Evolutionary conservation across 352 stramenopile species (phyloP).

Genomic region (Globisporangium cylindrosporum): DNA sequence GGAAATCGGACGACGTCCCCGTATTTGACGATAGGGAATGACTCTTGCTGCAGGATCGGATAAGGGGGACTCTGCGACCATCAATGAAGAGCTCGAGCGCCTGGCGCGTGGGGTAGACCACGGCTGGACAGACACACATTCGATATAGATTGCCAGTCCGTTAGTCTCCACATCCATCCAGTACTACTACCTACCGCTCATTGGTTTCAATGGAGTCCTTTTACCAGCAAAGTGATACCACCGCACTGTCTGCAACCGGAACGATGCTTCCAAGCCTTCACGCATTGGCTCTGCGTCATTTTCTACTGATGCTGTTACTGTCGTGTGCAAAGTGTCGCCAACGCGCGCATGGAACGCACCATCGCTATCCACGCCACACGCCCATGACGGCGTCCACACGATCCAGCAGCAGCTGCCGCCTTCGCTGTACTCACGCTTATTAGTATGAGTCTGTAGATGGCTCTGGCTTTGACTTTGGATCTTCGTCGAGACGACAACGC

Average conservation of each 20-base stretch:
- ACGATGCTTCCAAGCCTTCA: neutral
- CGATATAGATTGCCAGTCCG: neutral
- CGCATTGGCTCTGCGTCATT: too few relatives aligned
- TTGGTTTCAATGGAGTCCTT: neutral
- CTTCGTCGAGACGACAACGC: neutral
- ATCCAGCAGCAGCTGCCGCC: constrained; percentile 23
- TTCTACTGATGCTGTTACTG: neutral
- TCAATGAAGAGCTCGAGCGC: constrained; percentile 11
- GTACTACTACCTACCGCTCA: neutral
- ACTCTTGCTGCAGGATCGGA: neutral
- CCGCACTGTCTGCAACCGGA: neutral
- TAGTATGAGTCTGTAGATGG: neutral
- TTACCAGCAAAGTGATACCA: constrained; percentile 25
- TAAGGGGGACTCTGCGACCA: neutral
- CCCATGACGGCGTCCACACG: constrained; percentile 26
- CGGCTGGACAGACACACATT: neutral
- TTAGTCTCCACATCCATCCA: neutral
- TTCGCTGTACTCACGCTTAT: neutral
- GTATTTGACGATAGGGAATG: neutral
- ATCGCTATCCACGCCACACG: constrained; percentile 21
- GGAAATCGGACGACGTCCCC: neutral
- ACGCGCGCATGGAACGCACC: constrained; percentile 10
- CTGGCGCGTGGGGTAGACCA: neutral
- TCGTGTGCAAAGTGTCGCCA: neutral
- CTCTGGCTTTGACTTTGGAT: neutral